Evolutionary conservation across 169 alveolate genomes (phyloP).

Genomic region (Plasmodium reichenowi): DNA sequence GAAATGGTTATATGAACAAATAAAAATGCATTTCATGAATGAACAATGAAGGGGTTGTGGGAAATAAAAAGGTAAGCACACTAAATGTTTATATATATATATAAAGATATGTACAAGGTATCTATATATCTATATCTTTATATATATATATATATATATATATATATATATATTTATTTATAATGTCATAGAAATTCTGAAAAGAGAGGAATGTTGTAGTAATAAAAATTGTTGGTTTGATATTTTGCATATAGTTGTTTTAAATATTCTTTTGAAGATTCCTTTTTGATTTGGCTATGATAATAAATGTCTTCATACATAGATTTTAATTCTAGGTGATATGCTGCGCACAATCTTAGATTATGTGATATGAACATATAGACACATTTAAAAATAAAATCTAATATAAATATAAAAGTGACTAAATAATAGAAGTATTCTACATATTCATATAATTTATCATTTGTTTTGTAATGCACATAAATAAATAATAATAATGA

Average conservation of each 20-base stretch:
- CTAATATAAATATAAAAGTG: slow-evolving; percentile 5
- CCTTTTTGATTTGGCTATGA: background rate
- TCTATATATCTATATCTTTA: no score
- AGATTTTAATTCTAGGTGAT: slow-evolving; percentile 40
- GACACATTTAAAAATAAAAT: slow-evolving; percentile 22
- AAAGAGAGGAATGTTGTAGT: slow-evolving; percentile 49
- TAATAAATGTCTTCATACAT: slow-evolving; percentile 54
- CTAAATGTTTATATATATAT: no score
- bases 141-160: background rate
- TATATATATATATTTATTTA: background rate
- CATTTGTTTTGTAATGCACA: slow-evolving; percentile 20
- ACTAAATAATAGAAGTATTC: slow-evolving; percentile 19
- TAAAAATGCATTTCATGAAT: no score
- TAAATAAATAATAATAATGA: slow-evolving; percentile 34
- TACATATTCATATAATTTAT: background rate
- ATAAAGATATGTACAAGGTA: no score
- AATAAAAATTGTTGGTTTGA: slow-evolving; percentile 45
- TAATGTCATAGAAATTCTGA: slow-evolving; percentile 17
- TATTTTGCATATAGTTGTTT: slow-evolving; percentile 25
- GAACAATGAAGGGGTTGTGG: no score
- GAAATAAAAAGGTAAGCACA: no score
- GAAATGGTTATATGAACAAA: no score
- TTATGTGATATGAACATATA: slow-evolving; percentile 50
- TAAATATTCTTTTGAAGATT: background rate
- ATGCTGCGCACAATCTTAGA: slow-evolving; percentile 3